These are phyloP conservation scores for Thoreauomyces humboldtii DNA, from an alignment of 192 early-diverging fungal species.

Conservation along the genomic window DNA sequence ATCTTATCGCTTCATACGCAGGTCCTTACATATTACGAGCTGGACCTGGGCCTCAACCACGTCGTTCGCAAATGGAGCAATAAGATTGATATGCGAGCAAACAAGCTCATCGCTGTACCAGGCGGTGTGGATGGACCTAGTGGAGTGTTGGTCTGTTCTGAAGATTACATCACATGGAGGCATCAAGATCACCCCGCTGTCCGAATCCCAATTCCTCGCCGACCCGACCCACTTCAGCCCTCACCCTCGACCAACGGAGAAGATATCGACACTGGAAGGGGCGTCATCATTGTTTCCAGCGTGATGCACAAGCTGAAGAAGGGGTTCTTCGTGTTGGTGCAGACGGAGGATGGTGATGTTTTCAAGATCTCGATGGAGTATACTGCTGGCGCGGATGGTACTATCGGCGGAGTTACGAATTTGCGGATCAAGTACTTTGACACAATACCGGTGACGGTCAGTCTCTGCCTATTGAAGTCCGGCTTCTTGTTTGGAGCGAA, in stretches of 20 bases:
- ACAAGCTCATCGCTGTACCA: conserved; percentile 81
- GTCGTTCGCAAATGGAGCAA: conserved; percentile 96
- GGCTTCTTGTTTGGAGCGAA: conserved; percentile 91
- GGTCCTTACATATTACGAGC: conserved; percentile 81
- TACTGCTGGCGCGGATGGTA: conserved; percentile 53
- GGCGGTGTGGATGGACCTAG: conserved; percentile 93
- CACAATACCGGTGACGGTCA: conserved; percentile 77
- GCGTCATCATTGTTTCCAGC: conserved; percentile 73
- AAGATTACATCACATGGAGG: conserved; percentile 82
- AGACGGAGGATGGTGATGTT: conserved; percentile 91
- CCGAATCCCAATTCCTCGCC: conserved; percentile 78
- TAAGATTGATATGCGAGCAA: conserved; percentile 68
- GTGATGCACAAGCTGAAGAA: conserved; percentile 91
- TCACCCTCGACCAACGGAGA: conserved; percentile 29
- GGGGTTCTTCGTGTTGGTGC: conserved; percentile 86
- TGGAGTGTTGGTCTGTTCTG: conserved; percentile 94
- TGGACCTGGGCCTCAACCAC: conserved; percentile 98
- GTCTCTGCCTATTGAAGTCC: conserved; percentile 82
- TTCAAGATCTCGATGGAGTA: conserved; percentile 90
- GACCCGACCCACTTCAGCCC: conserved; percentile 62
- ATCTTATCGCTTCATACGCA: too few relatives aligned
- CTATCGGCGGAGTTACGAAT: conserved; percentile 43
- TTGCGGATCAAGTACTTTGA: conserved; percentile 95
- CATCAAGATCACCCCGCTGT: conserved; percentile 67
- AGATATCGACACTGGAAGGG: conserved; percentile 52